phyloP scores from a whole-genome alignment of 345 rosid genomes.

The Ceriops decandra region DNA sequence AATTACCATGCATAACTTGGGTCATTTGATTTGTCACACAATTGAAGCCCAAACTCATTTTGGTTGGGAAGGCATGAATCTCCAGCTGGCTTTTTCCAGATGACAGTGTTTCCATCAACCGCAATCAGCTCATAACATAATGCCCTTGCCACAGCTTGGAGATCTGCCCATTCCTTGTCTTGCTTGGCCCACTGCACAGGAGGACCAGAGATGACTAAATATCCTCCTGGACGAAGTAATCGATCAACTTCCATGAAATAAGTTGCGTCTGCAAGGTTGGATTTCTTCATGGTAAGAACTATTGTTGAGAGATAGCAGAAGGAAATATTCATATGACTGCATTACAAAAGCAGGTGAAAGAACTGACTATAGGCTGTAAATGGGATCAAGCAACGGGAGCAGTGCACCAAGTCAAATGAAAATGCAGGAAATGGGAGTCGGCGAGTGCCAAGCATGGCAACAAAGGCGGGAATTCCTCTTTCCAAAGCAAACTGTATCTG shows the following conservation, averaged over 20 bases:
- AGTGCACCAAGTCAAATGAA: constrained; percentile 82
- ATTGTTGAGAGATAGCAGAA: constrained; percentile 12
- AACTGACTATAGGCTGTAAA: constrained; percentile 95
- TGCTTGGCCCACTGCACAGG: constrained; percentile 98
- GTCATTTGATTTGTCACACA: constrained; percentile 64
- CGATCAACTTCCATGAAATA: constrained; percentile 93
- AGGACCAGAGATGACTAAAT: constrained; percentile 94
- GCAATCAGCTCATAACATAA: constrained; percentile 85
- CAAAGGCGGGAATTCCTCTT: constrained; percentile 96
- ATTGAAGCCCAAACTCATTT: constrained; percentile 70
- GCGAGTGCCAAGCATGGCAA: constrained; percentile 98
- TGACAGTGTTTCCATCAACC: constrained; percentile 88
- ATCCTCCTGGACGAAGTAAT: constrained; percentile 89
- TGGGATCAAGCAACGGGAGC: constrained; percentile 92
- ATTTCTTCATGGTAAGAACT: constrained; percentile 21
- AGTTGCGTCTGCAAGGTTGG: constrained; percentile 69
- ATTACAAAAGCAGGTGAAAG: constrained; percentile 4
- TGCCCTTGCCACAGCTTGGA: constrained; percentile 85
- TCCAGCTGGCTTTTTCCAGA: constrained; percentile 87
- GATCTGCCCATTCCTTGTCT: constrained; percentile 98
- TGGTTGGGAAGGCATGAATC: constrained; percentile 68
- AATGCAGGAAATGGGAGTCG: constrained; percentile 93
- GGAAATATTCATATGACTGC: not conserved
- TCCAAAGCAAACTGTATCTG: constrained; percentile 96
- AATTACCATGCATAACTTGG: constrained; percentile 79